These are phyloP conservation scores for Tuber microsphaerosporum DNA, from an alignment of 495 filamentous ascomycete genomes.

Conservation along the genomic window DNA sequence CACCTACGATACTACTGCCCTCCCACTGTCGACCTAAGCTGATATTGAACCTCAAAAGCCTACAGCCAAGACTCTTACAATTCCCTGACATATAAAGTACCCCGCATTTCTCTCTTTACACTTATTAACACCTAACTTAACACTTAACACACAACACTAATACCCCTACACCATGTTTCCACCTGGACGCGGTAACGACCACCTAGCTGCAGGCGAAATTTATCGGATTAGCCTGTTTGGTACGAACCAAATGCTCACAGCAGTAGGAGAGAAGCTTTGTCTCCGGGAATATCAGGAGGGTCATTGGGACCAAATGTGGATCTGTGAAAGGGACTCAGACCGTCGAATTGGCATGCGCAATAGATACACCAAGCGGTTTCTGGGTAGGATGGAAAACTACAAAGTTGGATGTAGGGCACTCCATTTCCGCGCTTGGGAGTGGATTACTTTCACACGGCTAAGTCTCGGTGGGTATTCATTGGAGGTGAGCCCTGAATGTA, in stretches of 20 bases:
- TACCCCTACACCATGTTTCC: background rate
- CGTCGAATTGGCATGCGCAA: background rate
- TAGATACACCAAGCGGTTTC: background rate
- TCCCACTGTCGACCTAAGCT: too few relatives aligned
- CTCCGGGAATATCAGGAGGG: background rate
- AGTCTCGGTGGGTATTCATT: too few relatives aligned
- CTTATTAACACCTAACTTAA: too few relatives aligned
- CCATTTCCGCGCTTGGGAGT: too few relatives aligned
- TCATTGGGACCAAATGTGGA: background rate
- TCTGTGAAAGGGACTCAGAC: background rate
- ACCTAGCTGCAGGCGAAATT: background rate
- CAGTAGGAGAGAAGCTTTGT: background rate
- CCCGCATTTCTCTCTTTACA: too few relatives aligned
- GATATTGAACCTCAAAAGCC: too few relatives aligned
- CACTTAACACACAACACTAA: too few relatives aligned
- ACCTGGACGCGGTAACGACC: background rate
- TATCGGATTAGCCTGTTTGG: background rate
- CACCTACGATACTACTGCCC: too few relatives aligned
- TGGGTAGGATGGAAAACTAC: background rate
- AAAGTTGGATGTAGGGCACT: accelerated
- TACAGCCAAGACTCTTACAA: too few relatives aligned
- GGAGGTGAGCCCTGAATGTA: too few relatives aligned
- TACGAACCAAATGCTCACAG: background rate
- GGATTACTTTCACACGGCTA: too few relatives aligned
- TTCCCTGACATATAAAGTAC: too few relatives aligned